These are phyloP conservation scores for Colletotrichum falcatum DNA, from an alignment of 2,329 filamentous ascomycete species.

Conservation along the genomic window DNA sequence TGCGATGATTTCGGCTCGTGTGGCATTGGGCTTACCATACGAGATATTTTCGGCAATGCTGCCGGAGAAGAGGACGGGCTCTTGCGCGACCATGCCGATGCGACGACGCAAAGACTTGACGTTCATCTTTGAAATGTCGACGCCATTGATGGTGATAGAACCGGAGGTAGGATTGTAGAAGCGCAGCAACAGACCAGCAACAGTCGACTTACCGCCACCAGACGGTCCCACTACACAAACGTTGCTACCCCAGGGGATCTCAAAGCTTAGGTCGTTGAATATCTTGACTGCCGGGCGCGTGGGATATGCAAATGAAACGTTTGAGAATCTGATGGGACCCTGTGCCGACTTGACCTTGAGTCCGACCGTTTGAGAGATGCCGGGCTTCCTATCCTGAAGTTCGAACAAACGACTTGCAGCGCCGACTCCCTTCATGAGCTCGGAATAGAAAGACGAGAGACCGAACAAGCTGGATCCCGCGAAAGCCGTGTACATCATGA, in stretches of 20 bases:
- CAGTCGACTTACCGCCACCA: conserved; percentile 95
- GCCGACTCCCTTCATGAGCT: conserved; percentile 98
- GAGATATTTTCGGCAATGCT: conserved; percentile 90
- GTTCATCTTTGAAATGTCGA: conserved; percentile 88
- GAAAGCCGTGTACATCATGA: conserved; percentile 98
- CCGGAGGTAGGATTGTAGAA: conserved; percentile 90
- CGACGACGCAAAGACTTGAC: conserved; percentile 91
- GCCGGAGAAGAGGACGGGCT: conserved; percentile 91
- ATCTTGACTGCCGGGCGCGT: conserved; percentile 92
- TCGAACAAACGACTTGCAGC: conserved; percentile 97
- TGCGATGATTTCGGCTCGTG: conserved; percentile 82
- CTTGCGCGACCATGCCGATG: conserved; percentile 95
- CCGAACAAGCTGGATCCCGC: conserved; percentile 90
- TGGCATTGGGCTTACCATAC: conserved; percentile 86
- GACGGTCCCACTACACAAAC: conserved; percentile 97
- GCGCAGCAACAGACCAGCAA: conserved; percentile 88
- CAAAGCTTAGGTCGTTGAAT: conserved; percentile 89
- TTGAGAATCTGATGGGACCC: conserved; percentile 87
- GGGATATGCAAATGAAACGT: conserved; percentile 91
- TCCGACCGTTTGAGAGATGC: conserved; percentile 89
- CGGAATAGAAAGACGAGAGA: conserved; percentile 94
- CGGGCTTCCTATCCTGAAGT: conserved; percentile 88
- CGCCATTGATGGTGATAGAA: conserved; percentile 83
- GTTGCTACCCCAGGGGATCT: conserved; percentile 92
- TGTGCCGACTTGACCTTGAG: conserved; percentile 83